A percentile compares a stretch with the other conserved stretches of the same genome.
Conservation (phyloP, 768 basidiomycete species). For the Auriscalpium microsporum region DNA sequence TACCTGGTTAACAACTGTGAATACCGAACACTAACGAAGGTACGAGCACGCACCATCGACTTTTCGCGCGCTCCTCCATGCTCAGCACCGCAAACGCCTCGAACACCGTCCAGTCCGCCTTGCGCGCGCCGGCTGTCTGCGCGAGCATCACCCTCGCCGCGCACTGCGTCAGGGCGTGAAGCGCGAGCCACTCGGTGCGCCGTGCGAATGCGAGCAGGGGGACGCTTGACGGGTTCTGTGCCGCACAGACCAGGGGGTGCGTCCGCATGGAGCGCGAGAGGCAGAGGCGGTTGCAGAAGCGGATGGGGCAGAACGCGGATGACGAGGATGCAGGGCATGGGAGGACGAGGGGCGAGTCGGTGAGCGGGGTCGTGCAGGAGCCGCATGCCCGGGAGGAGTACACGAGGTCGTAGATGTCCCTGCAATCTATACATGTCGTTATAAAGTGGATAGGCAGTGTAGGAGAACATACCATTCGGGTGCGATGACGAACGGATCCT, state of each 20-base stretch:
- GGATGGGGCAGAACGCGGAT: constrained; percentile 41
- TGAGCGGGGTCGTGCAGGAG: constrained; percentile 63
- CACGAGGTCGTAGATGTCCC: constrained; percentile 75
- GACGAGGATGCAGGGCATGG: constrained; percentile 43
- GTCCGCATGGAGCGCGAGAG: constrained; percentile 50
- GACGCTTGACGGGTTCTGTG: constrained; percentile 61
- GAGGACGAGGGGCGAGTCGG: constrained; percentile 34
- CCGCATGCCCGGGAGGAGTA: constrained; percentile 51
- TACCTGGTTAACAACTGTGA: constrained; percentile 19
- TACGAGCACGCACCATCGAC: constrained; percentile 30
- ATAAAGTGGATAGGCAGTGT: background rate
- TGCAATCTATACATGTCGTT: constrained; percentile 21
- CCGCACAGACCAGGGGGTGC: constrained; percentile 67
- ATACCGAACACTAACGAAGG: constrained; percentile 7
- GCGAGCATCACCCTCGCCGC: constrained; percentile 56
- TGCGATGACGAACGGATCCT: constrained; percentile 74
- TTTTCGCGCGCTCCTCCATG: constrained; percentile 55
- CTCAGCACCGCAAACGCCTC: constrained; percentile 62
- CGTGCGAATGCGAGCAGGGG: constrained; percentile 55
- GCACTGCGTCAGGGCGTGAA: constrained; percentile 65
- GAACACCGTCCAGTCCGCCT: constrained; percentile 47
- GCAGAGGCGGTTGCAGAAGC: constrained; percentile 80
- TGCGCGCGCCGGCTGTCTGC: constrained; percentile 37
- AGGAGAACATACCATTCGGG: constrained; percentile 58
- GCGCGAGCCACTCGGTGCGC: constrained; percentile 59